A percentile compares a stretch with the other conserved stretches of the same genome.
phyloP scores from a whole-genome alignment of 495 filamentous ascomycete genomes.

The Patellaria atrata region DNA sequence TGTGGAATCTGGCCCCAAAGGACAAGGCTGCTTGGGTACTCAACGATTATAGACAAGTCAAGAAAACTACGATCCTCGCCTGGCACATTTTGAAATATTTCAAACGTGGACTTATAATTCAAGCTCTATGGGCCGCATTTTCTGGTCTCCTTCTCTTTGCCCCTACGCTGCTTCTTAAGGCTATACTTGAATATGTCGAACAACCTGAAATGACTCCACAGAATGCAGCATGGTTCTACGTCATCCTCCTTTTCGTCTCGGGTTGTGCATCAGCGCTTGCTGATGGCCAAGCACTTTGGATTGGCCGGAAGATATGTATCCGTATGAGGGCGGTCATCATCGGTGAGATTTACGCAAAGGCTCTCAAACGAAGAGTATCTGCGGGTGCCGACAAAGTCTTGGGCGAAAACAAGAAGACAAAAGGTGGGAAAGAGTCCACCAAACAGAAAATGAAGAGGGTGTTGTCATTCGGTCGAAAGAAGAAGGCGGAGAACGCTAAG shows the following conservation, averaged over 20 bases:
- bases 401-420: constrained; percentile 34
- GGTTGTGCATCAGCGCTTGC: constrained; percentile 62
- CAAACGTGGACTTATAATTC: constrained; percentile 55
- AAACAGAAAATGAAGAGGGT: constrained; percentile 34
- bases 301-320: constrained; percentile 88
- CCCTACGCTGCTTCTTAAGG: constrained; percentile 79
- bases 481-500: constrained; percentile 34
- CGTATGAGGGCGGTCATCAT: constrained; percentile 87
- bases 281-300: constrained; percentile 80
- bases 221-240: constrained; percentile 93
- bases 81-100: constrained; percentile 79
- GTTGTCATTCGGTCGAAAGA: constrained; percentile 44
- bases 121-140: constrained; percentile 66
- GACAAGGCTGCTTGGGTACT: constrained; percentile 75
- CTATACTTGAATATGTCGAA: constrained; percentile 87
- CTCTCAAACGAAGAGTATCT: constrained; percentile 79
- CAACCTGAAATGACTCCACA: constrained; percentile 59
- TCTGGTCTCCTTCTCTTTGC: constrained; percentile 73
- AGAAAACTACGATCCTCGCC: constrained; percentile 68
- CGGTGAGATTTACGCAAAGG: constrained; percentile 95
- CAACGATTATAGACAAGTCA: constrained; percentile 66
- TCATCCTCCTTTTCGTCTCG: constrained; percentile 73
- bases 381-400: constrained; percentile 56
- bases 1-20: constrained; percentile 82
- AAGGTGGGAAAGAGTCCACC: constrained; percentile 24